phyloP scores from a whole-genome alignment of 345 rosid genomes.

The Eucalyptus marginata region DNA sequence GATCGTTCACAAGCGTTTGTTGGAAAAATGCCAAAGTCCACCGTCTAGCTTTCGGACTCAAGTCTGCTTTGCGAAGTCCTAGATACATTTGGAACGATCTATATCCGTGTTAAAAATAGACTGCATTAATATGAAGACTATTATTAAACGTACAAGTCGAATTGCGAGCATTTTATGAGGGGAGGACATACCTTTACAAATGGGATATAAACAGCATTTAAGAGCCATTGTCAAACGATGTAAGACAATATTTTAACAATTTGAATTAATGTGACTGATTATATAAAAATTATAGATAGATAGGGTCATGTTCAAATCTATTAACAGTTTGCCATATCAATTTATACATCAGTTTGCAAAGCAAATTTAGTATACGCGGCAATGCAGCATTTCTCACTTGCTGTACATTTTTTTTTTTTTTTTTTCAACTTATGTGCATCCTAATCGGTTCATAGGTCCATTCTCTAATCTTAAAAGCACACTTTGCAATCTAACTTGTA shows the following conservation, averaged over 20 bases:
- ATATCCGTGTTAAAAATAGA: background rate
- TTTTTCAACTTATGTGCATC: background rate
- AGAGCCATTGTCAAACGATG: fast-evolving
- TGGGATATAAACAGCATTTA: fast-evolving
- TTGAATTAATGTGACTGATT: background rate
- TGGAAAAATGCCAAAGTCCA: background rate
- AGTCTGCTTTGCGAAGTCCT: background rate
- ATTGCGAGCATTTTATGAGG: fast-evolving
- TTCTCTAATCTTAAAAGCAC: background rate
- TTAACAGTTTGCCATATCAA: background rate
- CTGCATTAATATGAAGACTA: background rate
- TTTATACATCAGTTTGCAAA: background rate
- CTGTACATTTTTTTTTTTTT: no score
- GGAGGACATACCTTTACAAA: background rate
- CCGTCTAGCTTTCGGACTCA: background rate
- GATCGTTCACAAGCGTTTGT: background rate
- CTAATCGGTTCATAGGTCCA: background rate
- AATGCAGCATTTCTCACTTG: background rate
- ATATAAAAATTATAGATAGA: no score
- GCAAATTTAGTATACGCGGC: background rate
- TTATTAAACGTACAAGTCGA: background rate
- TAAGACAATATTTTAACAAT: no score
- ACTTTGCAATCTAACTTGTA: background rate
- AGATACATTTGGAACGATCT: background rate
- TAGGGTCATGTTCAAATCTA: background rate